Conservation (phyloP, 371 early-diverging fungal species). For the Globomyces sp. region DNA sequence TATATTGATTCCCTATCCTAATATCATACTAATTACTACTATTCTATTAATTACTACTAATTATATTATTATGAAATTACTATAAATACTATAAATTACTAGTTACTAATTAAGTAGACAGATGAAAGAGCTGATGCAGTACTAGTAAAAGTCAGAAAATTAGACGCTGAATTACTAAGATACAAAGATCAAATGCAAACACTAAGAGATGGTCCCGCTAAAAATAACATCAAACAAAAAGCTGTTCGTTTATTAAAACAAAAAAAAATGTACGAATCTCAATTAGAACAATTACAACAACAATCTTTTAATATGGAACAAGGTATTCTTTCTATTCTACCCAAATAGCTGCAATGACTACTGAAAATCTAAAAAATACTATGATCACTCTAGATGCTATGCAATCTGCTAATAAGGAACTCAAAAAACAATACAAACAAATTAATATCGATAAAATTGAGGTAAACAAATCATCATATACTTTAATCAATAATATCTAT, state of each 20-base stretch:
- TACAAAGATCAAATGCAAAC: constrained; percentile 91
- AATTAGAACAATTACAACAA: constrained; percentile 87
- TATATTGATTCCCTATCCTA: constrained; percentile 28
- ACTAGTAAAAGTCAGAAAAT: constrained; percentile 87
- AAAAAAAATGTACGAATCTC: constrained; percentile 89
- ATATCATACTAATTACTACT: too few relatives aligned
- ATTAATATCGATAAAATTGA: constrained; percentile 91
- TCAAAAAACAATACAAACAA: constrained; percentile 93
- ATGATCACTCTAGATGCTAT: constrained; percentile 92
- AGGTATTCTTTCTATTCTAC: constrained; percentile 21
- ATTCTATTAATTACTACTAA: too few relatives aligned
- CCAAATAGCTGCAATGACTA: constrained; percentile 72
- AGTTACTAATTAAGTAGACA: constrained; percentile 49
- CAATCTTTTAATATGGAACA: constrained; percentile 98
- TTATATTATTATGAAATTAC: too few relatives aligned
- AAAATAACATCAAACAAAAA: constrained; percentile 87
- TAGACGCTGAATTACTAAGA: constrained; percentile 87
- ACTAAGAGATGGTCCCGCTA: constrained; percentile 48
- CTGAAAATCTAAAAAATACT: constrained; percentile 92
- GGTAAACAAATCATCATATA: constrained; percentile 41
- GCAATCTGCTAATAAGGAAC: constrained; percentile 86
- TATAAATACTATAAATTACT: not conserved
- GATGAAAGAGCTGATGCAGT: constrained; percentile 81
- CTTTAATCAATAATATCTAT: not conserved
- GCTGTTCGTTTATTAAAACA: constrained; percentile 90